Conservation (phyloP, 2,329 filamentous ascomycete genomes). For the Pestalotiopsis sp. region DNA sequence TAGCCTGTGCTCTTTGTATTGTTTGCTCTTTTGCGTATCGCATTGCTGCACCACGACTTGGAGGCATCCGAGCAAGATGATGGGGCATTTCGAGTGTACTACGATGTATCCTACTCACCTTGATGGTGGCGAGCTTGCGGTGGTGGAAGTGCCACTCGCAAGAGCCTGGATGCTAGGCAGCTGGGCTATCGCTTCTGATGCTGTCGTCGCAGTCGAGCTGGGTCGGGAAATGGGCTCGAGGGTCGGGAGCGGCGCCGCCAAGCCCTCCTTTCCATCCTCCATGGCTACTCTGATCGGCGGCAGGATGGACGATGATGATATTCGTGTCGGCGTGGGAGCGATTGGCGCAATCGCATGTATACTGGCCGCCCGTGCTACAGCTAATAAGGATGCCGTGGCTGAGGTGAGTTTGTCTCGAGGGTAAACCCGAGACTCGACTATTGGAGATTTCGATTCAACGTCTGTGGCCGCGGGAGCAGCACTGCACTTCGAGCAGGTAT, state of each 20-base stretch:
- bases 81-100: not conserved
- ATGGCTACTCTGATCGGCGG: slow-evolving; percentile 37
- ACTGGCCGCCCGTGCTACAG: slow-evolving; percentile 22
- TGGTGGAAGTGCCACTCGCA: slow-evolving; percentile 41
- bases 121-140: slow-evolving; percentile 43
- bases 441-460: slow-evolving; percentile 8
- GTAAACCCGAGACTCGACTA: slow-evolving; percentile 20
- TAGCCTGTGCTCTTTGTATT: not conserved
- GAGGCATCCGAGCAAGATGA: not conserved
- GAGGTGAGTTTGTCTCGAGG: slow-evolving; percentile 21
- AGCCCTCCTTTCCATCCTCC: slow-evolving; percentile 50
- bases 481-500: not conserved
- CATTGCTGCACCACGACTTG: not conserved
- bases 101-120: slow-evolving; percentile 41
- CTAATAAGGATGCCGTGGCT: slow-evolving; percentile 25
- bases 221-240: slow-evolving; percentile 53
- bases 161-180: slow-evolving; percentile 49
- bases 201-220: slow-evolving; percentile 50
- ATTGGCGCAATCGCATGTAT: slow-evolving; percentile 24
- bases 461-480: not conserved
- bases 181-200: slow-evolving; percentile 41
- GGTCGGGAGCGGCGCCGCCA: slow-evolving; percentile 39
- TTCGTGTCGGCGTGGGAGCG: slow-evolving; percentile 21
- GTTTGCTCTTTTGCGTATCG: not conserved
- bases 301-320: slow-evolving; percentile 23